Base-by-base conservation (phyloP, 495 filamentous ascomycete genomes). In the Daldinia loculata region DNA sequence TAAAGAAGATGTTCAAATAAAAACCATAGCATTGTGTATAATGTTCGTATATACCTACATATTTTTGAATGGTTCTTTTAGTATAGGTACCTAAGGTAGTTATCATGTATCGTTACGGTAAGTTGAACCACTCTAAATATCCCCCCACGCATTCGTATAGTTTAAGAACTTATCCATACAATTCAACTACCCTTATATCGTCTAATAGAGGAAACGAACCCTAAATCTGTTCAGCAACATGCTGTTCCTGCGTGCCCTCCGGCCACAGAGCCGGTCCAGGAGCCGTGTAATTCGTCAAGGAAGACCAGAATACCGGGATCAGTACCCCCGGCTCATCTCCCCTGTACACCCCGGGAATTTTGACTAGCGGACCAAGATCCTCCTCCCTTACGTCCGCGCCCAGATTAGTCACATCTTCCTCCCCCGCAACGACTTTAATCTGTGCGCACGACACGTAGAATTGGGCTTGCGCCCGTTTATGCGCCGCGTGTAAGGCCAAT, bases 401-500 rank as follows among this genome's bases (percentile, higher is more conserved):
- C 19, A 24, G 7, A 24, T 48, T 48, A 22, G 9, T 11, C 17
- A 8, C 43, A 48, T 48, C 8, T 22, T 48, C 17, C 43, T 48
- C 17, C 43, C 43, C 43, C 43, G 43, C 43, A 22, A 48, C 43
- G 4, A 24, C 19, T 15, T 48, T 48, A 1, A 48, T 48, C 43
- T 48, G 43, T 19, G 43, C 17, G 43, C 17, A 48, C 43, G 43
- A 48, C 8, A 48, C 43, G 43, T 48, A 48, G 17, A 48, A 48
- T 14, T 48, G 17, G 8, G 43, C 43, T 22, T 22, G 19, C 2
- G 43, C 76, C 15, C 65, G 74, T 53, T 83, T 82, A 48, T 84
- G 81, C 26, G 86, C 88, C 32, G 84, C 74, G 51, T 91, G 90
- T 30, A 92, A 79, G 2, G 89, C 87, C 8, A 91, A 74, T 19